These are phyloP conservation scores for Polytolypa hystricis DNA, from an alignment of 2,329 filamentous ascomycete species.

Conservation along the genomic window DNA sequence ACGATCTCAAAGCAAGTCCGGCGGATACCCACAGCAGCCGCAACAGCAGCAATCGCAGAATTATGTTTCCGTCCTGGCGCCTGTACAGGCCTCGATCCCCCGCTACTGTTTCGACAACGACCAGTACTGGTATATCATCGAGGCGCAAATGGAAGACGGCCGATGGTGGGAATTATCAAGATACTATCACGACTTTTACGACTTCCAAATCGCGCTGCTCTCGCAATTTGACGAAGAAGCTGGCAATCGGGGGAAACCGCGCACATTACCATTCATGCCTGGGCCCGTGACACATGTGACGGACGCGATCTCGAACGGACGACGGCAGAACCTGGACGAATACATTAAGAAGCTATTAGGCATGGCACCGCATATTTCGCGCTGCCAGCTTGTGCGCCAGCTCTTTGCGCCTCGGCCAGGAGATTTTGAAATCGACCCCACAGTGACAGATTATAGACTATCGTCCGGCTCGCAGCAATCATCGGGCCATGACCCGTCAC, in stretches of 20 bases:
- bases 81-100: slow-evolving; percentile 73
- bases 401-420: slow-evolving; percentile 85
- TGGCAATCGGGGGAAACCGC: slow-evolving; percentile 69
- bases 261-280: slow-evolving; percentile 91
- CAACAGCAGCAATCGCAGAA: slow-evolving; percentile 35
- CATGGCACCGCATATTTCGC: slow-evolving; percentile 73
- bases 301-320: slow-evolving; percentile 90
- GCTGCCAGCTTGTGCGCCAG: slow-evolving; percentile 72
- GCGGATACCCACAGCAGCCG: slow-evolving; percentile 30
- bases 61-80: slow-evolving; percentile 52
- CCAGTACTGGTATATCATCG: slow-evolving; percentile 98
- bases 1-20: slow-evolving; percentile 27
- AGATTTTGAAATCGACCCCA: slow-evolving; percentile 81
- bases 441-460: slow-evolving; percentile 52
- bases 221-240: slow-evolving; percentile 87
- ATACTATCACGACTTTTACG: slow-evolving; percentile 98
- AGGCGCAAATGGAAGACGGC: slow-evolving; percentile 80
- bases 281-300: slow-evolving; percentile 96
- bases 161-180: slow-evolving; percentile 85
- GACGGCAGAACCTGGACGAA: slow-evolving; percentile 83
- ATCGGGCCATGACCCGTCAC: slow-evolving; percentile 50
- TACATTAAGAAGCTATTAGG: slow-evolving; percentile 87
- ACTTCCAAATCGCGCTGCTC: slow-evolving; percentile 91
- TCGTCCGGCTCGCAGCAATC: slow-evolving; percentile 61
- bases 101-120: slow-evolving; percentile 93